Percentiles rank a stretch among this genome's conserved stretches.
These are phyloP conservation scores for Chrysophaeum taylorii DNA, from an alignment of 352 stramenopile genomes.

Conservation along the genomic window DNA sequence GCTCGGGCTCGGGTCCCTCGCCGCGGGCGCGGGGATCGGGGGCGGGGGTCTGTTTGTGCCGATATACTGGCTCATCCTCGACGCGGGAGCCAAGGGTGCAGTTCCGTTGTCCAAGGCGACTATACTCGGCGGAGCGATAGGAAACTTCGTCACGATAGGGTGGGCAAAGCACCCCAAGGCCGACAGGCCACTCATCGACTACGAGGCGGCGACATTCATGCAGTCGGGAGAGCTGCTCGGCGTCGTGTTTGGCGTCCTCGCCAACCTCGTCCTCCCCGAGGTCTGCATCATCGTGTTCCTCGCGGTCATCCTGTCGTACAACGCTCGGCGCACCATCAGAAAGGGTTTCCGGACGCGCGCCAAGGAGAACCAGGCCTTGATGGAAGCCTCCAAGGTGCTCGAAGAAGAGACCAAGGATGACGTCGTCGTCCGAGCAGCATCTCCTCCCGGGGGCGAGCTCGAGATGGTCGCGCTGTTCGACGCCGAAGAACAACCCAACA, in stretches of 20 bases:
- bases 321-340: not conserved
- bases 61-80: constrained; percentile 9
- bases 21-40: constrained; percentile 8
- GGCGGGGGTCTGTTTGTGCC: constrained; percentile 13
- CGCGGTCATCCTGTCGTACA: not conserved
- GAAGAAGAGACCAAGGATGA: not conserved
- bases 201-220: constrained; percentile 14
- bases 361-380: not conserved
- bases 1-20: not conserved
- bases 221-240: constrained; percentile 9
- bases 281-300: constrained; percentile 3
- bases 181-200: constrained; percentile 17
- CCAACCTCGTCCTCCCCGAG: not conserved
- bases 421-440: too few relatives aligned
- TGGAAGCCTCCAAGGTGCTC: not conserved
- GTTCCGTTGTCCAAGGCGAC: constrained; percentile 17
- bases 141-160: constrained; percentile 18
- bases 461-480: too few relatives aligned
- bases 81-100: not conserved
- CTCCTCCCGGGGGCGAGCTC: too few relatives aligned
- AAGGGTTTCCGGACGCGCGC: not conserved
- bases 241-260: constrained; percentile 4
- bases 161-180: not conserved
- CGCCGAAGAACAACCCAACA: not conserved
- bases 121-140: constrained; percentile 21